These are phyloP conservation scores for Tulasnella sp. DNA, from an alignment of 768 basidiomycete species.

Conservation along the genomic window DNA sequence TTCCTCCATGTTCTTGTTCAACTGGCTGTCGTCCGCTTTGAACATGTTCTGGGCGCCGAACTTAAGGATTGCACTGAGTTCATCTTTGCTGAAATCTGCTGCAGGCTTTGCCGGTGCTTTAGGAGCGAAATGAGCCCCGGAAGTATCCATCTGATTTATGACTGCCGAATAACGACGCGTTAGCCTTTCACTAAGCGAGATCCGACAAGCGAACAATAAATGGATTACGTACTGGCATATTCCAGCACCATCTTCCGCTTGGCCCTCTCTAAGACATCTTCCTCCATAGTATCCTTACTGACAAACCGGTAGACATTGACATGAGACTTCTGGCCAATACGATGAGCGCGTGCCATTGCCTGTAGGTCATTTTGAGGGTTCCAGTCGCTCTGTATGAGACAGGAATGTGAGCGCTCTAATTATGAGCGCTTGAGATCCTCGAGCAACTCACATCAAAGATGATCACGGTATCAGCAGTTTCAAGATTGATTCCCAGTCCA, in stretches of 20 bases:
- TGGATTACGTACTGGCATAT: constrained; percentile 77
- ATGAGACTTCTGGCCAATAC: constrained; percentile 97
- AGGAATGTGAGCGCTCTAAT: not conserved
- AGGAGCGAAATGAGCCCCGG: constrained; percentile 87
- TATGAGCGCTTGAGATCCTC: constrained; percentile 14
- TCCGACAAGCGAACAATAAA: not conserved
- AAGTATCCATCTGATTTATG: constrained; percentile 99
- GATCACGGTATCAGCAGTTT: constrained; percentile 97
- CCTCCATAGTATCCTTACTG: constrained; percentile 98
- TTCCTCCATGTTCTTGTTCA: constrained; percentile 92
- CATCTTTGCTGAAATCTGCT: constrained; percentile 75
- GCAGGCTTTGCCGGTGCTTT: constrained; percentile 65
- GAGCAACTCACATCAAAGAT: constrained; percentile 80
- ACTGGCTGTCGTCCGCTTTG: constrained; percentile 89
- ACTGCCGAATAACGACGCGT: constrained; percentile 38
- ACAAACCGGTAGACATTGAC: constrained; percentile 98
- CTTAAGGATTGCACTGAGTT: constrained; percentile 93
- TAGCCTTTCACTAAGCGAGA: constrained; percentile 5
- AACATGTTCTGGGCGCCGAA: constrained; percentile 99
- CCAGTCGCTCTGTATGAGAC: constrained; percentile 83
- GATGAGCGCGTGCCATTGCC: constrained; percentile 98
- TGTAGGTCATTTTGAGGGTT: constrained; percentile 98
- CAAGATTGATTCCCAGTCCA: constrained; percentile 95
- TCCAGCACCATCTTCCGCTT: constrained; percentile 99
- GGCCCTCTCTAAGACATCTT: constrained; percentile 93